Base-by-base conservation (phyloP, 306 rosid genomes). In the Cicer pinnatifidum region DNA sequence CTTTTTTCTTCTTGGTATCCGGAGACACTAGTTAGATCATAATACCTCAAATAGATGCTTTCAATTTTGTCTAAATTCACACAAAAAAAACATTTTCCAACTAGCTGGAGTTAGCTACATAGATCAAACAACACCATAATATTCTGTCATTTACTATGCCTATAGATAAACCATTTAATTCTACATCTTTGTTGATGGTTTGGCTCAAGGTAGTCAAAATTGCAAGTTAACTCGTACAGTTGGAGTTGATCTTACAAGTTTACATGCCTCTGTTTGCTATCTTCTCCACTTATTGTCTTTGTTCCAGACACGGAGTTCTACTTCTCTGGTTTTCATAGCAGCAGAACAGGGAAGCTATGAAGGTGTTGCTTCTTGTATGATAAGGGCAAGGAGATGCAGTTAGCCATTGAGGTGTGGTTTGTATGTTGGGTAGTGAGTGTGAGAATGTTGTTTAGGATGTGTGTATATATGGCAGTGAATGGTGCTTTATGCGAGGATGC, bases 21-120 rank as follows among this genome's bases (percentile, higher is more conserved):
- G 64, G 10, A 51, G 7, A 41, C 54, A 52, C 54, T 51, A 58
- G 57, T 68, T 60, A 60, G 52, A 52, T 56, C 43, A 8, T 13
- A 1, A 38, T 9, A 37, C 33, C 75, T 39, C 12, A 23, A 2
- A 38, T 44, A 46, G 70, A 56, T 79, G 37, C n/a, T 44, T 41
- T 13, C 11, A 8, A 11, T 54, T 66, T 82, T 44, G 11, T 48
- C 38, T 9, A 65, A 41, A 65, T 43, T 65, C 52, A 43, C 53
- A 12, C 23, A 47, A 11, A 48, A 33, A 9, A 9, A 59, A 59
- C 65, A 6, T 59, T 59, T 59, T 20, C 38, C 39, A 37, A 56
- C 61, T 19, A 54, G 37, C 0, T 54, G 5, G n/a, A 12, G 7
- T 9, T n/a, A 53, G 6, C n/a, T 19, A 54, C n/a, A 3, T 15